phyloP scores from a whole-genome alignment of 2,329 filamentous ascomycete genomes.

The Talaromyces sp. region DNA sequence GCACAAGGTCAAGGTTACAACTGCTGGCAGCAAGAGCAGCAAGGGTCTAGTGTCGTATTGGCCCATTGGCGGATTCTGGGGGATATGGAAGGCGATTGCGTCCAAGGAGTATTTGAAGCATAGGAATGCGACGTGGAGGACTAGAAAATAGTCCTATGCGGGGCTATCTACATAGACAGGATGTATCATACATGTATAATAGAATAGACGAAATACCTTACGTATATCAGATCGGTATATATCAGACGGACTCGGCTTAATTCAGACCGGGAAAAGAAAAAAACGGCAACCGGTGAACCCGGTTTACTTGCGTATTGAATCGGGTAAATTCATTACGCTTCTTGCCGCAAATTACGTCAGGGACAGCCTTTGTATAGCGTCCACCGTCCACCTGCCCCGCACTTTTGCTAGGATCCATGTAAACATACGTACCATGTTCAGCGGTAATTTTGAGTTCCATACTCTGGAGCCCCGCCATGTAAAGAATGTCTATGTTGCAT shows the following conservation, averaged over 20 bases:
- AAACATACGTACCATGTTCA: not conserved
- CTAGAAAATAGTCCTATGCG: not conserved
- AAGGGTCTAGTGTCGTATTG: conserved; percentile 15
- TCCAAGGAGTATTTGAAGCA: conserved; percentile 19
- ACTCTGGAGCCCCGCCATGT: not conserved
- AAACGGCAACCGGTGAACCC: not conserved
- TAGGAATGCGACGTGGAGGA: conserved; percentile 18
- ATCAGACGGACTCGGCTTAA: not conserved
- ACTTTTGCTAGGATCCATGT: not conserved
- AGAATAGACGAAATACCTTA: not conserved
- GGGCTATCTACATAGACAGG: conserved; percentile 1
- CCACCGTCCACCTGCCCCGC: not conserved
- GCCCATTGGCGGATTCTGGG: conserved; percentile 17
- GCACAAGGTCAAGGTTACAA: conserved; percentile 32
- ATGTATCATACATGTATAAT: not conserved
- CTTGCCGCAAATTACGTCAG: not conserved
- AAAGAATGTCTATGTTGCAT: conserved; percentile 5
- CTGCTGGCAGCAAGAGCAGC: conserved; percentile 8
- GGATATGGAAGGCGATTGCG: conserved; percentile 19
- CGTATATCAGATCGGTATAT: not conserved
- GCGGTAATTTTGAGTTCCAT: not conserved
- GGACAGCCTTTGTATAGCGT: not conserved
- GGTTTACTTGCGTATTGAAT: not conserved
- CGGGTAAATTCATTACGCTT: not conserved
- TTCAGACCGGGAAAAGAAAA: not conserved